A percentile compares a stretch with the other conserved stretches of the same genome.
Evolutionary conservation across 73 alveolate genomes (phyloP).

Genomic region (Vitrella brassicaformis): DNA sequence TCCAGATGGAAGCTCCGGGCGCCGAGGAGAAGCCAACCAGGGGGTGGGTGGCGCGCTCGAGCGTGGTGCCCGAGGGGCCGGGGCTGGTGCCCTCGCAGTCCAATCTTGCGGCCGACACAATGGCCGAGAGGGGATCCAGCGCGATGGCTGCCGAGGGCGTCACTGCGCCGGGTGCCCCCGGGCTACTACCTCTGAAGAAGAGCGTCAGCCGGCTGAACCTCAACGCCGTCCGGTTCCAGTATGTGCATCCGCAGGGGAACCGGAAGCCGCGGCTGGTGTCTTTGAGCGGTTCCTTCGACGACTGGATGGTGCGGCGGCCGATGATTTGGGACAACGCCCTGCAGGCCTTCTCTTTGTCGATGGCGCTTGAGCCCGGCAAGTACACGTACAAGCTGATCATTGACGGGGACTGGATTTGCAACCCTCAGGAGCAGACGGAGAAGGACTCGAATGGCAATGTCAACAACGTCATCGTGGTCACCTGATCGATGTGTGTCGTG

Average conservation of each 20-base stretch:
- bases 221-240: no score
- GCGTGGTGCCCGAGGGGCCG: no score
- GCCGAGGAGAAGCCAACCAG: no score
- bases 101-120: no score
- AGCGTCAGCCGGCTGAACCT: no score
- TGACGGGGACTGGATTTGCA: not conserved
- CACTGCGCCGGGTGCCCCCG: no score
- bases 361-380: not conserved
- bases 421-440: not conserved
- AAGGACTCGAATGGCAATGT: not conserved
- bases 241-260: not conserved
- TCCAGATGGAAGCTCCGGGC: no score
- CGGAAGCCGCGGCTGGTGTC: conserved; percentile 29
- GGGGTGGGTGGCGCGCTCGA: no score
- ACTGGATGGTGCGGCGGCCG: conserved; percentile 84
- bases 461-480: not conserved
- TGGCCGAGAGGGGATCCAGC: no score
- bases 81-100: no score
- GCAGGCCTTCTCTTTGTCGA: not conserved
- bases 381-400: not conserved
- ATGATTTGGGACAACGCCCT: conserved; percentile 55
- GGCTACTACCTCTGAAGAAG: no score
- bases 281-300: conserved; percentile 90
- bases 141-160: no score
- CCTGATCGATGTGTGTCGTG: not conserved